These are phyloP conservation scores for Nothophoma quercina DNA, from an alignment of 2,329 filamentous ascomycete genomes.

Conservation along the genomic window DNA sequence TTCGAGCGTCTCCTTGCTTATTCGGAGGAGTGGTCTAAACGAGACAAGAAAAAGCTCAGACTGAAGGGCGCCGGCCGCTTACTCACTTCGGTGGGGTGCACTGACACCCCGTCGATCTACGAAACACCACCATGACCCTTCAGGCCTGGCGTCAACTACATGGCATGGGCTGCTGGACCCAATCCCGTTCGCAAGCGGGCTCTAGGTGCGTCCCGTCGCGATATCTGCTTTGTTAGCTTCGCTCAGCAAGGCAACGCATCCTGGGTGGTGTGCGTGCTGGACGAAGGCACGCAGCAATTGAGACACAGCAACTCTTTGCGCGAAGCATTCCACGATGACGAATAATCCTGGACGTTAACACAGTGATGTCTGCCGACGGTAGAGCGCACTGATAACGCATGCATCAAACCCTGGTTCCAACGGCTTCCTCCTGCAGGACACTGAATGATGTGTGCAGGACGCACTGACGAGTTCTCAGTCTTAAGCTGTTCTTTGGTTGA, in stretches of 20 bases:
- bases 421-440: constrained; percentile 27
- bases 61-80: constrained; percentile 7
- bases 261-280: constrained; percentile 12
- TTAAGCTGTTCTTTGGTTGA: constrained; percentile 39
- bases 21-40: constrained; percentile 27
- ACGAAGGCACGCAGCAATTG: constrained; percentile 7
- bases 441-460: constrained; percentile 19
- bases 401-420: constrained; percentile 26
- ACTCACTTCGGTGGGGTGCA: constrained; percentile 30
- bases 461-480: constrained; percentile 38
- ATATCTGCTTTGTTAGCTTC: constrained; percentile 30
- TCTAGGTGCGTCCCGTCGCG: constrained; percentile 39
- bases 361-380: neutral
- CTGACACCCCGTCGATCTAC: constrained; percentile 41
- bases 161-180: constrained; percentile 14
- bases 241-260: constrained; percentile 12
- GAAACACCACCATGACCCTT: constrained; percentile 25
- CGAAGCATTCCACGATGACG: constrained; percentile 23
- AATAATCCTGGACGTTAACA: neutral
- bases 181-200: constrained; percentile 29
- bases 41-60: constrained; percentile 28
- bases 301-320: neutral
- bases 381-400: constrained; percentile 16
- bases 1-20: constrained; percentile 13
- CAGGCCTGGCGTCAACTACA: constrained; percentile 22